Evolutionary conservation across 805 yeast genomes (phyloP).

Genomic region (Torulaspora indica): DNA sequence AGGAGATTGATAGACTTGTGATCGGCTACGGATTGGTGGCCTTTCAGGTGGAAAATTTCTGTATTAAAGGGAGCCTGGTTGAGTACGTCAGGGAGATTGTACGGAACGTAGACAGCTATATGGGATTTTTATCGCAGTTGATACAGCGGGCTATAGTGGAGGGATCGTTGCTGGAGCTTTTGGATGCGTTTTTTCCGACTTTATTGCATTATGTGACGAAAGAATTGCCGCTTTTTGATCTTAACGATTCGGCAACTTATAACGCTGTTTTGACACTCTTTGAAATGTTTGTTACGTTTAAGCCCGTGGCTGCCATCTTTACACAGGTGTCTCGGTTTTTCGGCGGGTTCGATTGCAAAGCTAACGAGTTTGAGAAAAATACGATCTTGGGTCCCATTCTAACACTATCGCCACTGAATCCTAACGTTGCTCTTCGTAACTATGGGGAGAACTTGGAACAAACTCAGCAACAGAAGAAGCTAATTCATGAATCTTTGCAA

Average conservation of each 20-base stretch:
- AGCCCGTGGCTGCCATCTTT: constrained; percentile 56
- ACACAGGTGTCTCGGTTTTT: constrained; percentile 53
- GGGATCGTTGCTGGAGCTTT: constrained; percentile 56
- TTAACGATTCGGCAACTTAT: constrained; percentile 47
- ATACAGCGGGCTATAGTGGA: constrained; percentile 59
- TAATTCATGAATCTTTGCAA: constrained; percentile 56
- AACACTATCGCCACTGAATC: constrained; percentile 66
- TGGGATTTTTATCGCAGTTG: constrained; percentile 53
- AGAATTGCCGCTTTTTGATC: constrained; percentile 35
- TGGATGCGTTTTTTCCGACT: constrained; percentile 44
- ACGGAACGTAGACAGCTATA: constrained; percentile 27
- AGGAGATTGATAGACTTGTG: constrained; percentile 41
- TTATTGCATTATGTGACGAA: constrained; percentile 28
- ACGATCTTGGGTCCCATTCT: constrained; percentile 76
- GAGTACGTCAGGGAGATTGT: constrained; percentile 32
- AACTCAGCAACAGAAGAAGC: constrained; percentile 42
- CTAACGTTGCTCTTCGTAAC: constrained; percentile 47
- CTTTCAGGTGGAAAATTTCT: constrained; percentile 60
- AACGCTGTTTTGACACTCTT: constrained; percentile 50
- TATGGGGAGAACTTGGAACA: constrained; percentile 35
- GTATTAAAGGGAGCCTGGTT: constrained; percentile 23
- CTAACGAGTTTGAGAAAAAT: constrained; percentile 51
- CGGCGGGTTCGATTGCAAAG: constrained; percentile 42
- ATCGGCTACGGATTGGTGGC: constrained; percentile 61
- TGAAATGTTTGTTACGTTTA: constrained; percentile 55